phyloP scores from a whole-genome alignment of 1,284 basidiomycete species.

The Sporisorium scitamineum region DNA sequence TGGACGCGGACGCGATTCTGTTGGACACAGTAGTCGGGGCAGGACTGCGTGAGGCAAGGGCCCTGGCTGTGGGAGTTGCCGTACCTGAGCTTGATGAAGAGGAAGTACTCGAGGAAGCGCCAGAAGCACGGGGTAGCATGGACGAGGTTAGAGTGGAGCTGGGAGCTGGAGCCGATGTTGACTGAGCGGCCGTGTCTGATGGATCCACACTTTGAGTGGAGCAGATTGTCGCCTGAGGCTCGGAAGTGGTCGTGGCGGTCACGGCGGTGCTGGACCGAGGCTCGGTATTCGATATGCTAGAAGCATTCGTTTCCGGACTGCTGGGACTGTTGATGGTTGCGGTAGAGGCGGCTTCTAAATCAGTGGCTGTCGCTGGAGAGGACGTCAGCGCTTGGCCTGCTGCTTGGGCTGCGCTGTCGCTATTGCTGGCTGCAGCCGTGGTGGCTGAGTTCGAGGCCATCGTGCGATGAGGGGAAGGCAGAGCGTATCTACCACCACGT shows the following conservation, averaged over 20 bases:
- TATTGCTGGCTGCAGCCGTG: neutral
- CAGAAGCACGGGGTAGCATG: slow-evolving; percentile 35
- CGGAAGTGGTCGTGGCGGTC: neutral
- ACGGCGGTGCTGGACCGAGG: neutral
- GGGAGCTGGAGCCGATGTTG: slow-evolving; percentile 1
- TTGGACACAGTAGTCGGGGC: neutral
- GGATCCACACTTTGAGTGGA: neutral
- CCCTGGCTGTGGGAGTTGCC: slow-evolving; percentile 14
- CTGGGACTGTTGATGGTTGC: neutral
- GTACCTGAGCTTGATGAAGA: slow-evolving; percentile 30
- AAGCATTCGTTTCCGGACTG: neutral
- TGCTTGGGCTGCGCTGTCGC: neutral
- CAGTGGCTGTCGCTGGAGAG: neutral
- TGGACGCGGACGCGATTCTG: slow-evolving; percentile 3
- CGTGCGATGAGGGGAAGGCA: neutral
- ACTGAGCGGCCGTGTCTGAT: neutral
- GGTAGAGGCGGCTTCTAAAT: neutral
- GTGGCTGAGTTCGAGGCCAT: slow-evolving; percentile 3
- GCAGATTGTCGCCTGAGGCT: neutral
- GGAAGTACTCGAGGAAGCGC: slow-evolving; percentile 14
- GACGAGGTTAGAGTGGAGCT: slow-evolving; percentile 8
- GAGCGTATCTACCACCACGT: too few species aligned
- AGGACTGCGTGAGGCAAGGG: neutral
- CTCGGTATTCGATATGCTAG: neutral
- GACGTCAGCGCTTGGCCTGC: neutral